These are phyloP conservation scores for Carex parvula DNA, from an alignment of 176 grass and related monocot genomes.

Conservation along the genomic window DNA sequence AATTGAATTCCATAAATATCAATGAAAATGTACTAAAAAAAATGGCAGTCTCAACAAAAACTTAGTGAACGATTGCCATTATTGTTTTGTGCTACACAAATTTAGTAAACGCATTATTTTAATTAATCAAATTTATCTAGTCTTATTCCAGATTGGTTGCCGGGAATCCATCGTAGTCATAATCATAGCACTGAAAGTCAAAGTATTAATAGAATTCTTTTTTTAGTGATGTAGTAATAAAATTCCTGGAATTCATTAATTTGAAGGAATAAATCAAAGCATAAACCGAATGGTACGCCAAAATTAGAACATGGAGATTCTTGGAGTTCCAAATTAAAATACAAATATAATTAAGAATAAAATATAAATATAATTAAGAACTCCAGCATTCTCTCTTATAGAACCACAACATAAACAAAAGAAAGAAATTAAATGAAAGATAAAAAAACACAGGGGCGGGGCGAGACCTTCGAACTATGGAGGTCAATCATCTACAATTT, in stretches of 20 bases:
- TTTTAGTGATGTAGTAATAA: background rate
- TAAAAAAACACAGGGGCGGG: too few relatives aligned
- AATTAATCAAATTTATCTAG: background rate
- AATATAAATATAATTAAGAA: background rate
- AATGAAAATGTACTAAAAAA: too few relatives aligned
- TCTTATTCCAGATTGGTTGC: background rate
- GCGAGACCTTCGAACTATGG: too few relatives aligned
- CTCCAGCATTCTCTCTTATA: background rate
- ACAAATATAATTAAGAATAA: too few relatives aligned
- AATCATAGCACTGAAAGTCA: background rate
- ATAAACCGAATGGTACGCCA: background rate
- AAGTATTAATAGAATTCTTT: too few relatives aligned
- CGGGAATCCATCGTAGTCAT: background rate
- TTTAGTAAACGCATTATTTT: background rate
- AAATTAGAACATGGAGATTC: background rate
- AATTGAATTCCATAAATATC: too few relatives aligned
- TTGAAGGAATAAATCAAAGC: background rate
- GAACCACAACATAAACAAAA: too few relatives aligned
- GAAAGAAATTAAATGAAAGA: too few relatives aligned
- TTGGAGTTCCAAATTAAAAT: background rate
- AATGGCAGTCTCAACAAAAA: too few relatives aligned
- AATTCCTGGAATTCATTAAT: background rate
- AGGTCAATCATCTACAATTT: too few relatives aligned
- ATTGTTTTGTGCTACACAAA: background rate
- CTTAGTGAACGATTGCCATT: background rate